Evolutionary conservation across 139 green algal genomes (phyloP), one percentile per base, ranked within the genome.

Genomic region (Chara braunii): DNA sequence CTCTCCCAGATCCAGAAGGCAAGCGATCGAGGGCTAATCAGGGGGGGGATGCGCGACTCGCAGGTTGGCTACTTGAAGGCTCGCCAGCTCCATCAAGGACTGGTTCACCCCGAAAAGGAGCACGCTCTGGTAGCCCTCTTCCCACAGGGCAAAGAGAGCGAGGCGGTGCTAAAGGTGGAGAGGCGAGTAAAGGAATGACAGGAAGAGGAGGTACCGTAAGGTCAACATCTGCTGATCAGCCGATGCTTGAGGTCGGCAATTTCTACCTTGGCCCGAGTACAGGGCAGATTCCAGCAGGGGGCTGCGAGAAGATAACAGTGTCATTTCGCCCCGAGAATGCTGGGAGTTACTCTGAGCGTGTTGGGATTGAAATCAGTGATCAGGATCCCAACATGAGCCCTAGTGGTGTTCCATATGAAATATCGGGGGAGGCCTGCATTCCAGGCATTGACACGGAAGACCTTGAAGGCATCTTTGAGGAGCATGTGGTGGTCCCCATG

Each of bases 381-480:
- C 72, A 83, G 8, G 81, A 88, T 65, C 64, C 68, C 32, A 43
- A 28, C 3, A 81, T 87, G 64, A 37, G 32, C 6, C 31, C 56
- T 9, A 43, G 44, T 4, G 85, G 85, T 29, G 84, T 91, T 26
- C 68, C 74, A 0, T 87, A 88, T 60, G 82, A 89, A 63, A 43
- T 91, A 2, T 64, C 53, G 0, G 86, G 84, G 12, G 86, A 93
- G 71, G 81, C 65, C 11, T 89, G 85, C 74, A 88, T 93, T 33
- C 78, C 74, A 35, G 81, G 86, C 34, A 90, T 93, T 52, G 76
- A 85, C 35, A 50, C 80, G 1, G 33, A 77, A 1, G 83, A 87
- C 74, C 54, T 87, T 8, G 65, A 59, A 3, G 56, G 77, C 29
- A 90, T 93, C 57, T 93, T 93, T 74, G 86, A 93, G 76, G 86